Evolutionary conservation across 768 basidiomycete species (phyloP).

Genomic region (Termitomyces sp.): DNA sequence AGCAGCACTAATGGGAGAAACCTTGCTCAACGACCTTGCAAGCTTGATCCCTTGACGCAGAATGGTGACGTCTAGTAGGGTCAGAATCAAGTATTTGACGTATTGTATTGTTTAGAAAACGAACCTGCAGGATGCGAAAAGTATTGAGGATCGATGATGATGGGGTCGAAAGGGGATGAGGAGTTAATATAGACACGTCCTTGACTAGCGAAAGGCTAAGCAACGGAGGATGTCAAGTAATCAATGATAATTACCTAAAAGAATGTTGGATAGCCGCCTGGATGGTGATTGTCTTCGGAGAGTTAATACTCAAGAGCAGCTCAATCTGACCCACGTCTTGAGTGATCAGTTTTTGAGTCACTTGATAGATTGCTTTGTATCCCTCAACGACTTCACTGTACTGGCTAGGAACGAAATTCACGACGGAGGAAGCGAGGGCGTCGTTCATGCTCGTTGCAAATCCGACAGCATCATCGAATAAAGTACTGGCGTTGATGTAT

Average conservation of each 20-base stretch:
- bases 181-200: constrained; percentile 62
- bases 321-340: constrained; percentile 49
- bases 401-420: constrained; percentile 9
- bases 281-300: constrained; percentile 36
- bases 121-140: constrained; percentile 47
- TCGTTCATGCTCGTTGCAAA: constrained; percentile 2
- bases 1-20: constrained; percentile 41
- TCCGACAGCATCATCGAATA: constrained; percentile 25
- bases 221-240: not conserved
- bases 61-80: constrained; percentile 31
- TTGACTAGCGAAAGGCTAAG: constrained; percentile 25
- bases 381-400: constrained; percentile 22
- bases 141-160: constrained; percentile 63
- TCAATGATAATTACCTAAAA: constrained; percentile 30
- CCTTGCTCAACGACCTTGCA: constrained; percentile 47
- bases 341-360: constrained; percentile 32
- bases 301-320: constrained; percentile 39
- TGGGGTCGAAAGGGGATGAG: constrained; percentile 50
- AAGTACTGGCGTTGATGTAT: constrained; percentile 46
- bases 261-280: constrained; percentile 67
- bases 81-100: not conserved
- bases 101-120: not conserved
- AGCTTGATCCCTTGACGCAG: constrained; percentile 59
- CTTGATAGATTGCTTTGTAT: constrained; percentile 49
- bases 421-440: constrained; percentile 4